Percentiles rank a stretch among this genome's conserved stretches.
These are phyloP conservation scores for Mallotus japonicus DNA, from an alignment of 441 rosid genomes.

Conservation along the genomic window DNA sequence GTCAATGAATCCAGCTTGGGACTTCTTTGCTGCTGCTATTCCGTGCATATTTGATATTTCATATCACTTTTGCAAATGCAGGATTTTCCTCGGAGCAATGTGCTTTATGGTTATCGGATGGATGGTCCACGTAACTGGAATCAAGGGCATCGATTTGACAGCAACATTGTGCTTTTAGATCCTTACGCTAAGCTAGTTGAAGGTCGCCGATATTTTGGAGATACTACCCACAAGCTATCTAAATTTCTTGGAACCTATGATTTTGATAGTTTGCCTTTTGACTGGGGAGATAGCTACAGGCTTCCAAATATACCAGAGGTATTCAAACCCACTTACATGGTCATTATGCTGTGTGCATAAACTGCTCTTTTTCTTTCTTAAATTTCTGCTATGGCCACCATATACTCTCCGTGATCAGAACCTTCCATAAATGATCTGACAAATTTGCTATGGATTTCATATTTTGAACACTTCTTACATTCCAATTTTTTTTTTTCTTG, in stretches of 20 bases:
- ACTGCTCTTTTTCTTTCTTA: background rate
- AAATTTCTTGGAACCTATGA: conserved; percentile 83
- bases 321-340: conserved; percentile 16
- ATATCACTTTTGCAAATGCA: conserved; percentile 29
- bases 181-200: conserved; percentile 89
- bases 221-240: conserved; percentile 51
- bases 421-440: background rate
- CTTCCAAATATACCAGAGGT: conserved; percentile 87
- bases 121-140: conserved; percentile 85
- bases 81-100: conserved; percentile 73
- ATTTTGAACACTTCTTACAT: background rate
- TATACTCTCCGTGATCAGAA: conserved; percentile 8
- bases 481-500: background rate
- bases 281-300: conserved; percentile 78
- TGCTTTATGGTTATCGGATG: conserved; percentile 78
- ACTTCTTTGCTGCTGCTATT: background rate
- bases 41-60: background rate
- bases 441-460: conserved; percentile 15
- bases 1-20: no score
- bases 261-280: conserved; percentile 70
- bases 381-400: background rate
- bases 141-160: conserved; percentile 84
- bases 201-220: conserved; percentile 76
- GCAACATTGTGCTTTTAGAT: conserved; percentile 62
- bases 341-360: background rate